Evolutionary conservation across 1,284 basidiomycete species (phyloP).

Genomic region (Tilletiopsis washingtonensis): DNA sequence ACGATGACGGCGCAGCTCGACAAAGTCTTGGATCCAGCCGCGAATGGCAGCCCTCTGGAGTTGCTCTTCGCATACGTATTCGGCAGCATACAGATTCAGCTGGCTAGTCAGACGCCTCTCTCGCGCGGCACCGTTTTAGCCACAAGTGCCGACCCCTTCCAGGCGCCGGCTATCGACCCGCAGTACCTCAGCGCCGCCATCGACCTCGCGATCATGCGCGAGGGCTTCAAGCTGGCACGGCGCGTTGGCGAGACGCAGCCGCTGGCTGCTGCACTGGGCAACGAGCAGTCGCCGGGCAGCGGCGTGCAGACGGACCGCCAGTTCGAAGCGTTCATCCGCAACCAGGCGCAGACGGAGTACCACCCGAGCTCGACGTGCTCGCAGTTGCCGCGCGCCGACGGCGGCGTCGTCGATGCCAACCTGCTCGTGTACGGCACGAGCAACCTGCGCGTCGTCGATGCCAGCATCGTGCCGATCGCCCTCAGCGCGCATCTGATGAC

Average conservation of each 20-base stretch:
- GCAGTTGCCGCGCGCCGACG: conserved; percentile 30
- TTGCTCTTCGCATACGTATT: conserved; percentile 26
- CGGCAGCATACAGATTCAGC: conserved; percentile 52
- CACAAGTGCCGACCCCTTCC: conserved; percentile 53
- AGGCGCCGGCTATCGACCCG: conserved; percentile 58
- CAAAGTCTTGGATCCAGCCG: conserved; percentile 49
- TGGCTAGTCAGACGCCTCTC: conserved; percentile 51
- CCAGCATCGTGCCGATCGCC: conserved; percentile 42
- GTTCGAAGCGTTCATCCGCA: conserved; percentile 52
- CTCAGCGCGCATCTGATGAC: conserved; percentile 52
- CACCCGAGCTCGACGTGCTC: conserved; percentile 50
- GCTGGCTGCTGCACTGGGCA: conserved; percentile 9
- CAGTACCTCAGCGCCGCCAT: conserved; percentile 51
- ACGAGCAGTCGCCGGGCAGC: conserved; percentile 17
- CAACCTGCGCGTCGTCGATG: conserved; percentile 32
- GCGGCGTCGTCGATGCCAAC: conserved; percentile 36
- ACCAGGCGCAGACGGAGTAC: conserved; percentile 52
- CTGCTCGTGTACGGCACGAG: conserved; percentile 31
- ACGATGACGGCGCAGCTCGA: conserved; percentile 56
- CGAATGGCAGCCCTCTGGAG: conserved; percentile 12
- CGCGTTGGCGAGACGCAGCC: conserved; percentile 46
- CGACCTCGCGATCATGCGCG: conserved; percentile 31
- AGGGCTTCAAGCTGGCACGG: conserved; percentile 50
- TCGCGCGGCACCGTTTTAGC: conserved; percentile 28
- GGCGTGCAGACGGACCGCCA: conserved; percentile 45